Conservation (phyloP, 495 filamentous ascomycete species). For the Aspergillus conjunctus region DNA sequence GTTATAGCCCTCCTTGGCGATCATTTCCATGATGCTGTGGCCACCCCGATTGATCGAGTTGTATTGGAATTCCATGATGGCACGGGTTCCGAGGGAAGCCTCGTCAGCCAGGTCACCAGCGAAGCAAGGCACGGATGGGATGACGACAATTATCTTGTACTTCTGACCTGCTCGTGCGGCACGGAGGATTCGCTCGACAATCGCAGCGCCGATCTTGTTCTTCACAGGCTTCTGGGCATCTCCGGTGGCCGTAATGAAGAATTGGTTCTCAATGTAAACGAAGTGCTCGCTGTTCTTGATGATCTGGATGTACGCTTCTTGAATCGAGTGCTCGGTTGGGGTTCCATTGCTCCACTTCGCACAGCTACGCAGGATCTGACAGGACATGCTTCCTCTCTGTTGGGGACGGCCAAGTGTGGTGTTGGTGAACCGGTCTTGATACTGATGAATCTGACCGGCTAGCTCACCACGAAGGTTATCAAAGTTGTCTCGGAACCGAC, state of each 20-base stretch:
- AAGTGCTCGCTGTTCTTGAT: slow-evolving; percentile 83
- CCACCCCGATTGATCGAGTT: slow-evolving; percentile 87
- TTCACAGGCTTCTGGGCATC: slow-evolving; percentile 75
- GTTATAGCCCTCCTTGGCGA: slow-evolving; percentile 71
- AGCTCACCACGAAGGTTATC: slow-evolving; percentile 46
- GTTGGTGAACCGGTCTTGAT: slow-evolving; percentile 42
- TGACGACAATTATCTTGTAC: slow-evolving; percentile 83
- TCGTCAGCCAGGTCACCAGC: slow-evolving; percentile 84
- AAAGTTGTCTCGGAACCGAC: slow-evolving; percentile 41
- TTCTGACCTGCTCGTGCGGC: slow-evolving; percentile 70
- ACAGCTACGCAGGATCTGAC: slow-evolving; percentile 70
- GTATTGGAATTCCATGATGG: slow-evolving; percentile 97
- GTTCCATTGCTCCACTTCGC: slow-evolving; percentile 74
- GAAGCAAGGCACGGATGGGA: slow-evolving; percentile 88
- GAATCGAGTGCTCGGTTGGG: slow-evolving; percentile 78
- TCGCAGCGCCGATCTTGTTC: slow-evolving; percentile 86
- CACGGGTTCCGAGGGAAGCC: slow-evolving; percentile 78
- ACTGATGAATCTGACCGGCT: slow-evolving; percentile 52
- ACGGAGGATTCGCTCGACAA: slow-evolving; percentile 83
- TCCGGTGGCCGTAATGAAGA: slow-evolving; percentile 91
- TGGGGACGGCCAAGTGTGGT: slow-evolving; percentile 29
- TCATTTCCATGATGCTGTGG: slow-evolving; percentile 78
- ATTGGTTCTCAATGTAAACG: slow-evolving; percentile 96
- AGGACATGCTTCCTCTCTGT: slow-evolving; percentile 53
- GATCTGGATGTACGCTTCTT: slow-evolving; percentile 81